Base-by-base conservation (phyloP, 2,329 filamentous ascomycete genomes). In the Aspergillus tanneri region DNA sequence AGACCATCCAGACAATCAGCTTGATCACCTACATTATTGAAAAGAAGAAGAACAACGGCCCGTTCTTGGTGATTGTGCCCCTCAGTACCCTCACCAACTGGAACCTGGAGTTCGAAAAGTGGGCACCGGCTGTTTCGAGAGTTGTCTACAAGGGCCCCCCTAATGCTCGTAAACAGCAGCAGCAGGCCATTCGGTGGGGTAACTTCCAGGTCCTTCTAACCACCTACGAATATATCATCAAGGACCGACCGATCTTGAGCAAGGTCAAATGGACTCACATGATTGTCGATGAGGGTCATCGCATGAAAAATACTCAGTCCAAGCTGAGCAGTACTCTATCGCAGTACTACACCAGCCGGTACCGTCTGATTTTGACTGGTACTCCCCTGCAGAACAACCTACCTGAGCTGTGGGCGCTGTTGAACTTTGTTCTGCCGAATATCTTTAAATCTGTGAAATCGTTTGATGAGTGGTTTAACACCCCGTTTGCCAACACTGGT, bases 231-330 rank as follows among this genome's bases (percentile, higher is more conserved):
- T 99, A 97, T 74, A 95, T 99, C 73, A 99, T 99, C 81, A 99
- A 97, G 75, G 93, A 99, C 65, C 85, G 93, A 27, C 92, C 92
- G 0, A 80, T 99, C 58, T 76, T 99, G 10, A 95, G 89, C 77
- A 97, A 97, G 78, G 92, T 99, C 74, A 97, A 97, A 74, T 99
- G 93, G 93, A 87, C 96, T 62, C 93, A 99, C 75, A 97, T 99
- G 93, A 97, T 99, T 62, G 93, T 99, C 58, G 93, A 99, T 63
- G 93, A 99, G 77, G 93, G 93, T 74, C 93, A 99, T 72, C 90
- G 93, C 69, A 99, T 99, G 93, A 99, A 99, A 82, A 99, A 99
- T 72, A 81, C 89, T 23, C 86, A 93, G 60, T 99, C 93, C 8
- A 99, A 99, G 75, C 80, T 99, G 60, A 96, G 90, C 71, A 90